Percentiles rank a stretch among this genome's conserved stretches.
Evolutionary conservation across 106 monocot species (phyloP).

Genomic region (Xerophyta viscosa): DNA sequence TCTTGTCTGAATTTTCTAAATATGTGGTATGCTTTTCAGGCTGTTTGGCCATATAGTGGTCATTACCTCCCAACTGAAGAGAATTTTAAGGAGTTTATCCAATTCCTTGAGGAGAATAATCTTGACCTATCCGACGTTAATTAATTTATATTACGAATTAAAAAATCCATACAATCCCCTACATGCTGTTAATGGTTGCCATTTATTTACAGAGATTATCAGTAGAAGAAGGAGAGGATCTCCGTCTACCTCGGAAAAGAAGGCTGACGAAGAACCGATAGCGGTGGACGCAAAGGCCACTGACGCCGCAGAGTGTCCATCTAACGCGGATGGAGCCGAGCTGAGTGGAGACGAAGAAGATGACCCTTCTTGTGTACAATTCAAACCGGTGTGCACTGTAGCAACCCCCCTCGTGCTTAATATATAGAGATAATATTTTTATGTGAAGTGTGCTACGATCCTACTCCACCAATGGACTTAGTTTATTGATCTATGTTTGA

Average conservation of each 20-base stretch:
- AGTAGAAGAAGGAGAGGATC: slow-evolving; percentile 1
- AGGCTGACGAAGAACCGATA: neutral
- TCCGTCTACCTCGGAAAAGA: slow-evolving; percentile 15
- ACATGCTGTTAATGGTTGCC: neutral
- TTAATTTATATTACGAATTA: slow-evolving; percentile 17
- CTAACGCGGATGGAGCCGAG: slow-evolving; percentile 3
- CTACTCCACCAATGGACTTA: too few species aligned
- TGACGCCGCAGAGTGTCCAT: neutral
- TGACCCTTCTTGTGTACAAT: neutral
- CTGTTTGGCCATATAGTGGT: slow-evolving; percentile 92
- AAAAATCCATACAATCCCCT: neutral
- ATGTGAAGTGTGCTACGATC: too few species aligned
- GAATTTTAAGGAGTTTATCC: slow-evolving; percentile 85
- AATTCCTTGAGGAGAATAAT: slow-evolving; percentile 43
- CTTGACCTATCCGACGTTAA: slow-evolving; percentile 70
- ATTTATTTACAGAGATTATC: slow-evolving; percentile 3
- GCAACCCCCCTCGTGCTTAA: too few species aligned
- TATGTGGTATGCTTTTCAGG: too few species aligned
- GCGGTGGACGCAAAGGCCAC: neutral
- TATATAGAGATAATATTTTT: too few species aligned
- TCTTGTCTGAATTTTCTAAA: too few species aligned
- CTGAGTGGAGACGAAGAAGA: slow-evolving; percentile 14
- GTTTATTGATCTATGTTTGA: too few species aligned
- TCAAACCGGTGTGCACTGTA: neutral
- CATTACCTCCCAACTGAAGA: slow-evolving; percentile 94